These are phyloP conservation scores for Bombardia bombarda DNA, from an alignment of 495 filamentous ascomycete species.

Conservation along the genomic window DNA sequence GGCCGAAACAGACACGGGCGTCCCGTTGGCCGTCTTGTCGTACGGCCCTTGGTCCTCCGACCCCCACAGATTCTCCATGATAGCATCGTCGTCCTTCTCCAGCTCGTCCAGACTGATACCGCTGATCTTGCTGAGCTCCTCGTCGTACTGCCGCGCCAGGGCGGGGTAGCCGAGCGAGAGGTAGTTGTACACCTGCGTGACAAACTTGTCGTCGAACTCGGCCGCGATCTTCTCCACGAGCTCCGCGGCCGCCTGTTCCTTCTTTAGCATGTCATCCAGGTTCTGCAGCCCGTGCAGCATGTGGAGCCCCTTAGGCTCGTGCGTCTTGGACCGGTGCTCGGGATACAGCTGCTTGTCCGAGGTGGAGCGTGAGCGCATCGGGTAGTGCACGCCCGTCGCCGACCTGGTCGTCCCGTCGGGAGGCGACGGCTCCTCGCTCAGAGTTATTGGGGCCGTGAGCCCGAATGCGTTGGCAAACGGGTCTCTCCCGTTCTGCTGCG, in stretches of 20 bases:
- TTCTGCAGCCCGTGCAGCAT: slow-evolving; percentile 39
- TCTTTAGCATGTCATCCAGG: slow-evolving; percentile 39
- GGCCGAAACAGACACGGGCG: slow-evolving; percentile 7
- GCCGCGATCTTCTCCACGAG: slow-evolving; percentile 46
- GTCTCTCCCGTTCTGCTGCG: slow-evolving; percentile 18
- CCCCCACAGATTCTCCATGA: slow-evolving; percentile 53
- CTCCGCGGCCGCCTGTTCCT: slow-evolving; percentile 40
- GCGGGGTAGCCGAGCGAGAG: slow-evolving; percentile 84
- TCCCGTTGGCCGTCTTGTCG: slow-evolving; percentile 26
- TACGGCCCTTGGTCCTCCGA: slow-evolving; percentile 5
- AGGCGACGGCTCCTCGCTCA: slow-evolving; percentile 20
- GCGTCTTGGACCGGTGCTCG: slow-evolving; percentile 20
- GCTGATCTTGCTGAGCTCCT: slow-evolving; percentile 73
- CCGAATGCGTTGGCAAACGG: slow-evolving; percentile 32
- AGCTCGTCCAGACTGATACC: slow-evolving; percentile 57
- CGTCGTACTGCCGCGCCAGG: slow-evolving; percentile 71
- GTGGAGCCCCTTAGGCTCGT: slow-evolving; percentile 32
- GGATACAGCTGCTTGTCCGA: slow-evolving; percentile 8
- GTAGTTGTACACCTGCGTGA: slow-evolving; percentile 95
- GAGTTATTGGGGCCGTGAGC: slow-evolving; percentile 8
- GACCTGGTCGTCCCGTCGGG: slow-evolving; percentile 2
- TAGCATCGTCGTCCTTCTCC: slow-evolving; percentile 60
- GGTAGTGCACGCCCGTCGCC: slow-evolving; percentile 2
- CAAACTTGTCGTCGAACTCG: slow-evolving; percentile 75
- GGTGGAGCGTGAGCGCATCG: slow-evolving; percentile 4